Base-by-base conservation (phyloP, 1,139 yeast species). In the Candida freyschussii region DNA sequence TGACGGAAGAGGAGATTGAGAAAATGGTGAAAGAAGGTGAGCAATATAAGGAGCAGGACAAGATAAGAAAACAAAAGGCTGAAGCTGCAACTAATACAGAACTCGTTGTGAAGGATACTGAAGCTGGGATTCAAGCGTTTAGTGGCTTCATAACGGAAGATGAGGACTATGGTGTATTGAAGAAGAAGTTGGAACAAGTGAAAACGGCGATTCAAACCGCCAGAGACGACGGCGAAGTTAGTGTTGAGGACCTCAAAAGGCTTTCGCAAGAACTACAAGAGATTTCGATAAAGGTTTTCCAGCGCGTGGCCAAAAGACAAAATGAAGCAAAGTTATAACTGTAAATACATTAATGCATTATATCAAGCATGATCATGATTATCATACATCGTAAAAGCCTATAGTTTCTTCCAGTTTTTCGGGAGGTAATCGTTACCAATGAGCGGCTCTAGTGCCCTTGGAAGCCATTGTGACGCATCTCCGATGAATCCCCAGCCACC, bases 1-100 rank as follows among this genome's bases (percentile, higher is more conserved):
- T 91, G 56, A 82, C 95, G 50, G 97, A 91, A 57, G 60, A 91
- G 48, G 98, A 91, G 72, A 91, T 91, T 57, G 96, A 89, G 73
- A 83, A 85, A 75, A 91, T 91, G 97, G 95, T 91, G 50, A 81
- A 75, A 69, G 98, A 91, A 59, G 98, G 97, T 55, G 97, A 91
- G 73, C 86, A 86, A 73, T 89, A 76, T 76, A 93, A 93, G 65
- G 95, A 87, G 62, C 81, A 89, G 59, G 98, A 91, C 72, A 84
- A 87, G 47, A 89, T 29, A 16, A 43, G 34, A 32, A 44, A 37
- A 24, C 56, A 54, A 31, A 41, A 58, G 26, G 45, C 57, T 9
- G 62, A 59, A 27, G 47, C 57, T 20, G 49, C 60, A 6, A 55
- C 59, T 2, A 59, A 78, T 40, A 75, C 77, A 3, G 81, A 74